These are phyloP conservation scores for Wickerhamomyces ciferrii DNA, from an alignment of 805 yeast species.

Conservation along the genomic window DNA sequence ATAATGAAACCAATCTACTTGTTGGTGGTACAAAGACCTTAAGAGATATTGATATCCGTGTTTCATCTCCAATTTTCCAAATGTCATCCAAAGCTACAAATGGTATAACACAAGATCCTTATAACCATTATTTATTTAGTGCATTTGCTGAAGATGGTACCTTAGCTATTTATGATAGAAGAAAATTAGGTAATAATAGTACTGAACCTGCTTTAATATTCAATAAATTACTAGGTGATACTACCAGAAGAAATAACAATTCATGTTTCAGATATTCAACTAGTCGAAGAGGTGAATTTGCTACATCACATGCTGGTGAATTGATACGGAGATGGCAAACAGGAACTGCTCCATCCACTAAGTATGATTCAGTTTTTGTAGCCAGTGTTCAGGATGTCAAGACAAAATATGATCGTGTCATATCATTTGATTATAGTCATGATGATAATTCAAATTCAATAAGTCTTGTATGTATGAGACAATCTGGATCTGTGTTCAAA, in stretches of 20 bases:
- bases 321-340: constrained; percentile 76
- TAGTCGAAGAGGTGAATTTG: constrained; percentile 62
- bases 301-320: constrained; percentile 76
- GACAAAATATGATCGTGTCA: constrained; percentile 76
- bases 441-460: constrained; percentile 44
- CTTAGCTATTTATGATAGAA: constrained; percentile 75
- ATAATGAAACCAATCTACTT: constrained; percentile 55
- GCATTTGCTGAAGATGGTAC: constrained; percentile 83
- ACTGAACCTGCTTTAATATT: constrained; percentile 59
- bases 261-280: constrained; percentile 70
- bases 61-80: constrained; percentile 61
- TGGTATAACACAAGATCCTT: constrained; percentile 66
- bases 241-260: constrained; percentile 50
- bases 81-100: constrained; percentile 69
- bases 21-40: constrained; percentile 75
- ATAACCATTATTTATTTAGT: constrained; percentile 60
- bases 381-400: constrained; percentile 69
- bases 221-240: constrained; percentile 56
- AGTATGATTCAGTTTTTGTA: constrained; percentile 61
- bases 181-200: constrained; percentile 42
- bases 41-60: constrained; percentile 72
- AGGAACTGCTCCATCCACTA: constrained; percentile 45
- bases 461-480: constrained; percentile 81
- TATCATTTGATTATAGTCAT: constrained; percentile 67
- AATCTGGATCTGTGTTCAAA: constrained; percentile 80